Conservation (phyloP, 2,329 filamentous ascomycete genomes). For the Hypoxylon sp. region DNA sequence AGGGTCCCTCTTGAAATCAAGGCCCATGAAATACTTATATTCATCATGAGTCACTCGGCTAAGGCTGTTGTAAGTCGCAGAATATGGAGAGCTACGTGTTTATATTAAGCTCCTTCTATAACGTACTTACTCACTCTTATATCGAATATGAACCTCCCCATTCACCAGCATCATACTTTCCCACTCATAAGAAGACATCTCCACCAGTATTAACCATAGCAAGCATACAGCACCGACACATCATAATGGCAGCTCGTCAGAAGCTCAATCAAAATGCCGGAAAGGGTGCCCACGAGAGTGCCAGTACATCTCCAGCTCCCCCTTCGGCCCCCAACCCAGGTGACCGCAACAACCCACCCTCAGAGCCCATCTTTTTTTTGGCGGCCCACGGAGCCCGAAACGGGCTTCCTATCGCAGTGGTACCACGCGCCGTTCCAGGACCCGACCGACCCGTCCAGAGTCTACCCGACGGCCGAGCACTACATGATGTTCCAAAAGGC, state of each 20-base stretch:
- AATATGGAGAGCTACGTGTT: background rate
- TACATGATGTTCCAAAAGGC: constrained; percentile 51
- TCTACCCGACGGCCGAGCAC: constrained; percentile 66
- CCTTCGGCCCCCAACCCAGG: background rate
- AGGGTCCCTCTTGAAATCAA: background rate
- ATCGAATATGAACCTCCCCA: background rate
- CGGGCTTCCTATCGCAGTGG: constrained; percentile 41
- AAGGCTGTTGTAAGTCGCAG: background rate
- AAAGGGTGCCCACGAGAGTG: background rate
- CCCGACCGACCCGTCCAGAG: constrained; percentile 25
- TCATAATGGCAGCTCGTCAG: background rate
- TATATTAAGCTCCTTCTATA: background rate
- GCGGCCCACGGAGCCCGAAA: constrained; percentile 17
- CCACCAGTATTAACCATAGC: background rate
- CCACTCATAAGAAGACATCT: background rate
- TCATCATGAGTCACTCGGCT: background rate
- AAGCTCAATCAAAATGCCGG: background rate
- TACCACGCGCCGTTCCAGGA: constrained; percentile 39
- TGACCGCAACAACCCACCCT: background rate
- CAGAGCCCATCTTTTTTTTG: constrained; percentile 38
- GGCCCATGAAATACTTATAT: background rate
- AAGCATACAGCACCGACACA: background rate
- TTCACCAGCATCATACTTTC: background rate
- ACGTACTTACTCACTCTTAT: background rate
- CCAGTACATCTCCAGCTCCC: background rate